Evolutionary conservation across 1,284 basidiomycete genomes (phyloP).

Genomic region (Peniophora sp.): DNA sequence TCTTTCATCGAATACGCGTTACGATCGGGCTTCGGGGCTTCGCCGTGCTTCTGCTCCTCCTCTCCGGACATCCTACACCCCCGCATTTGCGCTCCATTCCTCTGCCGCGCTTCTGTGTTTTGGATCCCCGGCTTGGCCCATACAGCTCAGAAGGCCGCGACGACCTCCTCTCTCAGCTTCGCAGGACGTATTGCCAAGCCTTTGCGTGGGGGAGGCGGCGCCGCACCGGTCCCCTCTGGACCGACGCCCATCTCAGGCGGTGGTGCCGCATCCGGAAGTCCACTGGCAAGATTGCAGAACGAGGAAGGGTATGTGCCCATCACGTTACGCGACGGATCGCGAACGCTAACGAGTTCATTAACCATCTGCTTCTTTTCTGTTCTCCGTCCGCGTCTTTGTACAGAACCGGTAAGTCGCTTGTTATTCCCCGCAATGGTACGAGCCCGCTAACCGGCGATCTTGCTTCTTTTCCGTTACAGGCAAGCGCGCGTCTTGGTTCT

Average conservation of each 20-base stretch:
- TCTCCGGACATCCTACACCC: too few relatives aligned
- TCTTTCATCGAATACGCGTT: too few relatives aligned
- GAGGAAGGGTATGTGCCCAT: slow-evolving; percentile 66
- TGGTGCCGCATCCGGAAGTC: slow-evolving; percentile 38
- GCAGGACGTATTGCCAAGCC: slow-evolving; percentile 91
- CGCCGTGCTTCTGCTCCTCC: background rate
- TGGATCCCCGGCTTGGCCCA: slow-evolving; percentile 2
- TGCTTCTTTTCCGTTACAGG: slow-evolving; percentile 32
- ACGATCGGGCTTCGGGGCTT: background rate
- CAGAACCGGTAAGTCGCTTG: slow-evolving; percentile 33
- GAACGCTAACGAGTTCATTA: slow-evolving; percentile 8
- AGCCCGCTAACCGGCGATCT: slow-evolving; percentile 1
- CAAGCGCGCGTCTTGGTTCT: slow-evolving; percentile 85
- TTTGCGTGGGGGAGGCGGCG: slow-evolving; percentile 83
- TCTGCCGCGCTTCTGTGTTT: background rate
- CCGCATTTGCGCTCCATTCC: background rate
- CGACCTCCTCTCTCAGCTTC: slow-evolving; percentile 69
- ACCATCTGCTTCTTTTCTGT: slow-evolving; percentile 13
- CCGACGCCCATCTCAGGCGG: slow-evolving; percentile 38
- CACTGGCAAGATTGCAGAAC: slow-evolving; percentile 65
- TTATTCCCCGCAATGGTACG: background rate
- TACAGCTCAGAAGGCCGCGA: slow-evolving; percentile 71
- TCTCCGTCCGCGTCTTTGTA: slow-evolving; percentile 13
- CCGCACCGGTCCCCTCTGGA: slow-evolving; percentile 30
- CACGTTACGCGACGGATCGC: slow-evolving; percentile 10